Percentiles rank a stretch among this genome's conserved stretches.
Conservation (phyloP, 1,139 yeast species). For the Hanseniaspora uvarum region DNA sequence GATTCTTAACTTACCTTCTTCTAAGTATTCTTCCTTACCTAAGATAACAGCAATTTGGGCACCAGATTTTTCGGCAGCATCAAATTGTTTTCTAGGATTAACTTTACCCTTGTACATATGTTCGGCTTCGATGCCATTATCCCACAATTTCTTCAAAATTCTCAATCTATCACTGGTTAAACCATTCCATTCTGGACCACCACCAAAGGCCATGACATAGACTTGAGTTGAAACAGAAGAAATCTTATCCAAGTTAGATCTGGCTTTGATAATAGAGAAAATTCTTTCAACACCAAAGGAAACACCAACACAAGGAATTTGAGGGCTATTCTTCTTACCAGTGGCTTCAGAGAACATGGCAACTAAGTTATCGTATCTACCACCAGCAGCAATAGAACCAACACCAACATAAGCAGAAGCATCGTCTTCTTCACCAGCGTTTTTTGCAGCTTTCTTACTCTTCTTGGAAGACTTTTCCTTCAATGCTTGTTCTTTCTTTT, state of each 20-base stretch:
- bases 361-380: conserved; percentile 89
- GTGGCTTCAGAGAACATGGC: conserved; percentile 85
- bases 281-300: conserved; percentile 95
- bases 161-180: conserved; percentile 84
- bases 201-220: conserved; percentile 94
- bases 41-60: conserved; percentile 83
- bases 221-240: conserved; percentile 85
- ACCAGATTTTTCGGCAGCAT: conserved; percentile 91
- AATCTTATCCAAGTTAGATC: conserved; percentile 50
- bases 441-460: conserved; percentile 23
- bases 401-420: conserved; percentile 96
- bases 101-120: conserved; percentile 86
- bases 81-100: conserved; percentile 89
- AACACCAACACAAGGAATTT: conserved; percentile 93
- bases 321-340: conserved; percentile 56
- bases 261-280: conserved; percentile 76
- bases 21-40: conserved; percentile 77
- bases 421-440: conserved; percentile 57
- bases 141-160: conserved; percentile 74
- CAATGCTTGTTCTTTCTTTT: conserved; percentile 47
- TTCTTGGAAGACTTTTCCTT: conserved; percentile 23
- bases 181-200: conserved; percentile 93
- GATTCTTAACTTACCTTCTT: conserved; percentile 67
- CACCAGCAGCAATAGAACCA: conserved; percentile 97
- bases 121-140: conserved; percentile 79